phyloP scores from a whole-genome alignment of 192 early-diverging fungal genomes.

The Linnemannia schmuckeri region DNA sequence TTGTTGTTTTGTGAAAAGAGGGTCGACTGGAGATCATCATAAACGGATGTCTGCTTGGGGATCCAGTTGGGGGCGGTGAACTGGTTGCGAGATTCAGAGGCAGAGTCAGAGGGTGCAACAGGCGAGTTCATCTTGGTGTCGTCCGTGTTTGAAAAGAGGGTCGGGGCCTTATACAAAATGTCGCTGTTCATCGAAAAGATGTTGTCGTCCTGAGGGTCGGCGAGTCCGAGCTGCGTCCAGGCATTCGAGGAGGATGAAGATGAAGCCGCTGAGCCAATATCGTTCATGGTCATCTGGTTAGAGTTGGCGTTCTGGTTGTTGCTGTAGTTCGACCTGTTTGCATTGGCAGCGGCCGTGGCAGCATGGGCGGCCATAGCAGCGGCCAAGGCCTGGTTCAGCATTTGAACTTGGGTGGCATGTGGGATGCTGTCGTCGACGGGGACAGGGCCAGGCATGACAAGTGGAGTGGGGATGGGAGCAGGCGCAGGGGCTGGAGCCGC shows the following conservation, averaged over 20 bases:
- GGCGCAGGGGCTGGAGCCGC: neutral
- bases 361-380: constrained; percentile 46
- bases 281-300: constrained; percentile 14
- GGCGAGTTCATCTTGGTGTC: constrained; percentile 20
- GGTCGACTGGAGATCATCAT: constrained; percentile 42
- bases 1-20: constrained; percentile 17
- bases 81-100: constrained; percentile 13
- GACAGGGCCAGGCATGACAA: constrained; percentile 32
- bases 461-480: neutral
- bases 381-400: constrained; percentile 48
- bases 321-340: constrained; percentile 2
- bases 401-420: constrained; percentile 44
- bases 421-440: constrained; percentile 47
- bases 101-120: constrained; percentile 6
- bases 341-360: constrained; percentile 1
- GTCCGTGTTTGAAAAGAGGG: constrained; percentile 19
- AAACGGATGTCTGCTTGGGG: constrained; percentile 29
- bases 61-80: constrained; percentile 29
- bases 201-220: constrained; percentile 46
- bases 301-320: constrained; percentile 1
- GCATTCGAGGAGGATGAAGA: constrained; percentile 26
- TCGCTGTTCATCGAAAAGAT: constrained; percentile 52
- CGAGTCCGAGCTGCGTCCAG: constrained; percentile 41
- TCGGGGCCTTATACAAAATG: constrained; percentile 38
- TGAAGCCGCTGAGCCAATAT: constrained; percentile 14